Conservation (phyloP, 148 eudicot species). For the Rhododendron molle region DNA sequence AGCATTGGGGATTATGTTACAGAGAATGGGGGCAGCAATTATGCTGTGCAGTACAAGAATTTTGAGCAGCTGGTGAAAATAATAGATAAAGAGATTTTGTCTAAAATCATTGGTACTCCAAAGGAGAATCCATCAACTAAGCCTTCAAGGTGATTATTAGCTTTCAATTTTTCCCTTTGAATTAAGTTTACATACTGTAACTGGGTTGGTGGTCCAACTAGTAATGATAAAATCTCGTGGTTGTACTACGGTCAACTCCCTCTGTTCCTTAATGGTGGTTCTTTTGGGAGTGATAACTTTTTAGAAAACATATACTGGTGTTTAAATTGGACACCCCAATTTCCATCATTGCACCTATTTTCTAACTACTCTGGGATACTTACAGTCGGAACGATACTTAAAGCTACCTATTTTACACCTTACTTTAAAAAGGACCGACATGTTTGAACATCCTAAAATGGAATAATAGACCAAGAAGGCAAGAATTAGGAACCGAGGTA, state of each 20-base stretch:
- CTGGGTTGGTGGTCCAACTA: background rate
- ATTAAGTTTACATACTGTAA: background rate
- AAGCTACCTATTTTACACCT: background rate
- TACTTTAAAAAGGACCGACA: background rate
- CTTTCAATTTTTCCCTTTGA: background rate
- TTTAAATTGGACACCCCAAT: background rate
- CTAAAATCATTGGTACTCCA: constrained; percentile 40
- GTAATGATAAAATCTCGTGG: background rate
- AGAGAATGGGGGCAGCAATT: constrained; percentile 43
- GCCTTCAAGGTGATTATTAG: constrained; percentile 26
- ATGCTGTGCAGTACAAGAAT: constrained; percentile 63
- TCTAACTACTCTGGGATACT: background rate
- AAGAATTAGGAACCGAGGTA: background rate
- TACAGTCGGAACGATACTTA: background rate
- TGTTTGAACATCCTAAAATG: background rate
- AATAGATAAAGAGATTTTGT: constrained; percentile 42
- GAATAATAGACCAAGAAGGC: background rate
- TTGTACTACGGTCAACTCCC: background rate
- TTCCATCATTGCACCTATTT: background rate
- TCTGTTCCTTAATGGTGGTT: background rate
- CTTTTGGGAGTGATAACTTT: background rate
- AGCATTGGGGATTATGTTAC: constrained; percentile 59
- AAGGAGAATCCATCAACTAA: constrained; percentile 18
- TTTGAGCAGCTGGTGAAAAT: constrained; percentile 55
- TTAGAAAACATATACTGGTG: background rate